Percentiles rank a stretch among this genome's conserved stretches.
Conservation (phyloP, 768 basidiomycete species). For the Kwoniella dendrophila region DNA sequence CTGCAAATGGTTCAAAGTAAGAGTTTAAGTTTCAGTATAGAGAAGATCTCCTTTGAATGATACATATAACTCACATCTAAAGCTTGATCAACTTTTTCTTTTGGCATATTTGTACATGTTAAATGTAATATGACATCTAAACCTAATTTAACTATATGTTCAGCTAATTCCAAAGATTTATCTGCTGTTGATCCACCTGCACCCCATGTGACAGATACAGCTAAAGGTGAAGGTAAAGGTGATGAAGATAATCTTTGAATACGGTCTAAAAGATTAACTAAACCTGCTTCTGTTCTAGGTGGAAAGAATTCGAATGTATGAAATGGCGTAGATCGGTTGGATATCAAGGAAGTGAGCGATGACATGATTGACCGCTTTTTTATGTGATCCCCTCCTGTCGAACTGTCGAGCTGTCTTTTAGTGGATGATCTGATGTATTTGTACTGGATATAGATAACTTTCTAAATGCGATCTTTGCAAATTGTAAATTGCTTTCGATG, state of each 20-base stretch:
- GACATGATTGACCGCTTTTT: conserved; percentile 17
- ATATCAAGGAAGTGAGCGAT: conserved; percentile 68
- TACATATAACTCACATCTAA: conserved; percentile 44
- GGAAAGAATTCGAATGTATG: conserved; percentile 98
- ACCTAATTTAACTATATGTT: conserved; percentile 45
- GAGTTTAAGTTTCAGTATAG: not conserved
- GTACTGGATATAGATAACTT: too few species aligned
- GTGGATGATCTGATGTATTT: too few species aligned
- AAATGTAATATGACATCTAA: conserved; percentile 55
- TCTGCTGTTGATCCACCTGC: conserved; percentile 92
- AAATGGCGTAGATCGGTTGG: conserved; percentile 64
- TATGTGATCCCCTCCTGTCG: too few species aligned
- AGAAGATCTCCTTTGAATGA: too few species aligned
- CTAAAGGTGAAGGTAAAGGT: conserved; percentile 69
- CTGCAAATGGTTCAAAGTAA: conserved; percentile 51
- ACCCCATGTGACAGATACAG: conserved; percentile 94
- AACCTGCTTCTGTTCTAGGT: conserved; percentile 82
- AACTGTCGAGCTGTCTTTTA: too few species aligned
- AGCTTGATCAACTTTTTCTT: conserved; percentile 53
- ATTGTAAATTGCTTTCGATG: too few species aligned
- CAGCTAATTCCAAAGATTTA: conserved; percentile 81
- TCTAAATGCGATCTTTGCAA: too few species aligned
- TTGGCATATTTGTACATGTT: conserved; percentile 56
- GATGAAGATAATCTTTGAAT: conserved; percentile 73
- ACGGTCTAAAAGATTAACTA: conserved; percentile 85